These are phyloP conservation scores for Glaciozyma martinii DNA, from an alignment of 768 basidiomycete species.

Conservation along the genomic window DNA sequence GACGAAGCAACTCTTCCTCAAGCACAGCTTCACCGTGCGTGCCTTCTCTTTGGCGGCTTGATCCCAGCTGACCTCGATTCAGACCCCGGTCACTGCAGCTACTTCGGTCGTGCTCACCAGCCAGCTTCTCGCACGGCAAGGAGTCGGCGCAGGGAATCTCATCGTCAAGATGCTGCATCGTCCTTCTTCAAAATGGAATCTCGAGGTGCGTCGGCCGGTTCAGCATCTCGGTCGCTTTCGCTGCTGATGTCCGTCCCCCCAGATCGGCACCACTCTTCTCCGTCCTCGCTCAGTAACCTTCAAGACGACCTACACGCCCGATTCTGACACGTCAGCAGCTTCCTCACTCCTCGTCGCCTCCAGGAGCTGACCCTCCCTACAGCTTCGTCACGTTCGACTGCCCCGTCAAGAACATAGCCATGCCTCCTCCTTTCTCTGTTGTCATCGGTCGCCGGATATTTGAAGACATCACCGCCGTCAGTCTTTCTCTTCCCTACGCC, in stretches of 20 bases:
- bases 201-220: conserved; percentile 24
- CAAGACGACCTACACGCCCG: conserved; percentile 47
- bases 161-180: conserved; percentile 51
- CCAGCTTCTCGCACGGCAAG: conserved; percentile 38
- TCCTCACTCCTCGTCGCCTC: background rate
- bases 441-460: conserved; percentile 39
- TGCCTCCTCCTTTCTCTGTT: conserved; percentile 39
- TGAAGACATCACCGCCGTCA: conserved; percentile 38
- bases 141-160: conserved; percentile 46
- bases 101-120: conserved; percentile 38
- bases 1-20: conserved; percentile 37
- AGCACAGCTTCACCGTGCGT: conserved; percentile 40
- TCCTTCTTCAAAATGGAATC: conserved; percentile 14
- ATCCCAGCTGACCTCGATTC: conserved; percentile 7
- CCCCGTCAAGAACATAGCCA: conserved; percentile 32
- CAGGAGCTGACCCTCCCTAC: background rate
- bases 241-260: background rate
- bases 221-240: conserved; percentile 2
- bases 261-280: conserved; percentile 38
- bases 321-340: conserved; percentile 33
- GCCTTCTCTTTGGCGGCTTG: background rate
- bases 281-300: conserved; percentile 44
- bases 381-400: conserved; percentile 34
- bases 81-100: conserved; percentile 38
- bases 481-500: conserved; percentile 1